A percentile compares a stretch with the other conserved stretches of the same genome.
Evolutionary conservation across 768 basidiomycete species (phyloP).

Genomic region (Collybia sordida): DNA sequence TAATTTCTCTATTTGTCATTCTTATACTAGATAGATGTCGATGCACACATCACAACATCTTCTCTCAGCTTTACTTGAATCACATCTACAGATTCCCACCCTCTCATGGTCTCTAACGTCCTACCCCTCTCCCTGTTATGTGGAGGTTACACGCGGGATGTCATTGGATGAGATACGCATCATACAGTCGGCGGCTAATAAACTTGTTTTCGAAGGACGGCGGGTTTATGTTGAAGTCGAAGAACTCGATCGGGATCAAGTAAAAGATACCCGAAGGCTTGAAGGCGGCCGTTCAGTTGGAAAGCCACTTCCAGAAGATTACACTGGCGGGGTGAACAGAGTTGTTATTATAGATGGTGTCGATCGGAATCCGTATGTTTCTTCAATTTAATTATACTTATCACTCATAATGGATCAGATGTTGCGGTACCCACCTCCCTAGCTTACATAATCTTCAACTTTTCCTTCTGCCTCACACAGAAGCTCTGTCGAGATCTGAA

Average conservation of each 20-base stretch:
- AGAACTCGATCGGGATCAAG: conserved; percentile 49
- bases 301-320: conserved; percentile 67
- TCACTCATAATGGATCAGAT: conserved; percentile 38
- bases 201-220: conserved; percentile 67
- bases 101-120: conserved; percentile 80
- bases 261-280: conserved; percentile 30
- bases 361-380: conserved; percentile 73
- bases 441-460: conserved; percentile 72
- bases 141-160: conserved; percentile 74
- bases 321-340: conserved; percentile 75
- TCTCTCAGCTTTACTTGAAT: conserved; percentile 78
- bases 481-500: conserved; percentile 58
- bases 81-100: conserved; percentile 60
- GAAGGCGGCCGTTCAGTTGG: conserved; percentile 52
- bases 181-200: conserved; percentile 67
- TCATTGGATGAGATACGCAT: conserved; percentile 56
- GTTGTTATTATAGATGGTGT: conserved; percentile 81
- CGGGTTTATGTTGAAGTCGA: conserved; percentile 73
- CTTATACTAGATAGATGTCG: conserved; percentile 52
- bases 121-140: conserved; percentile 69
- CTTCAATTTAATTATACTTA: conserved; percentile 1
- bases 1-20: background rate
- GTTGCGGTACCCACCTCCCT: conserved; percentile 84
- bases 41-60: conserved; percentile 87
- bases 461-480: conserved; percentile 70